phyloP scores from a whole-genome alignment of 2,329 filamentous ascomycete genomes.

The Lachnellula hyalina region DNA sequence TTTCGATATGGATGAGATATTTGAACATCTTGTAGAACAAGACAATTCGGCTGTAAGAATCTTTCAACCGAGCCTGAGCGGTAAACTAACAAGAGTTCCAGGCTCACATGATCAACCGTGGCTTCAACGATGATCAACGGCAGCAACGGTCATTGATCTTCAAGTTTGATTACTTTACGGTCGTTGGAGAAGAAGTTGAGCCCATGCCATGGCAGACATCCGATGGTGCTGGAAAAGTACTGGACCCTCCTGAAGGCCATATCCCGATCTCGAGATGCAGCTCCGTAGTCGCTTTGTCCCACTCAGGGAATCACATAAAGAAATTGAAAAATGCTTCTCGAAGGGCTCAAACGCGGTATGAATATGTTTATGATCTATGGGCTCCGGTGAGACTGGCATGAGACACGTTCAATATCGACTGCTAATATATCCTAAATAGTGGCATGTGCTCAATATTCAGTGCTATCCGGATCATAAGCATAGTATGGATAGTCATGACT shows the following conservation, averaged over 20 bases:
- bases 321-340: conserved; percentile 45
- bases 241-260: conserved; percentile 41
- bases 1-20: conserved; percentile 60
- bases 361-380: conserved; percentile 53
- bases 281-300: conserved; percentile 52
- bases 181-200: conserved; percentile 49
- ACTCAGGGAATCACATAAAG: conserved; percentile 46
- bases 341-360: conserved; percentile 42
- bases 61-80: neutral
- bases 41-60: conserved; percentile 36
- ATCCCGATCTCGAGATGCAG: conserved; percentile 55
- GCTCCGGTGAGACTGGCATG: conserved; percentile 35
- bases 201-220: conserved; percentile 57
- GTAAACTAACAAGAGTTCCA: conserved; percentile 21
- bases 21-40: conserved; percentile 48
- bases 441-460: conserved; percentile 54
- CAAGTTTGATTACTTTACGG: conserved; percentile 60
- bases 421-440: conserved; percentile 25
- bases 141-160: conserved; percentile 56
- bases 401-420: neutral
- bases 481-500: conserved; percentile 50
- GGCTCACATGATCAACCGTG: conserved; percentile 16
- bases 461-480: conserved; percentile 55
- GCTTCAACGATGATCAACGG: conserved; percentile 33
- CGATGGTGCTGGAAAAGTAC: conserved; percentile 35